Evolutionary conservation across 768 basidiomycete genomes (phyloP), one percentile per base, ranked within the genome.

Genomic region (Chalciporus piperatus): DNA sequence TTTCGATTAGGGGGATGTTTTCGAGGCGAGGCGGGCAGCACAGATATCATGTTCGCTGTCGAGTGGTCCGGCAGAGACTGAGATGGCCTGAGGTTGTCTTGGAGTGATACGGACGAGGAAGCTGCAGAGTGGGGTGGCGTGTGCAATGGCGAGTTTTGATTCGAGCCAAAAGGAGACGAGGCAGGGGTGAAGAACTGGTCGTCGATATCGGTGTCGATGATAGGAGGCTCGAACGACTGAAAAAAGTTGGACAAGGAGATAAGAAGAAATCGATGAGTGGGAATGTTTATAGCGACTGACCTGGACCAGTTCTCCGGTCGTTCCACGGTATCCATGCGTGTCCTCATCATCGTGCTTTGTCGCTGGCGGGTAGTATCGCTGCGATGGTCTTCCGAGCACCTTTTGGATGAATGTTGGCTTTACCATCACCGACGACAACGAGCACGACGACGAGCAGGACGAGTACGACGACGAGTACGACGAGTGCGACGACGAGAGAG

Each of bases 341-440:
- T 20, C 30, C 13, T 52, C 45, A 38, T 23, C 6, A 17, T 64
- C 50, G 41, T 40, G 23, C 1, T 50, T 39, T 28, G 57, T 48
- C 27, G 41, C 55, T 0, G 77, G 28, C 3, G 74, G 3, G 16
- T 61, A 61, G 65, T 89, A 89, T 0, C 76, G 70, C 63, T 86
- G 82, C 1, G 86, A 87, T 11, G 87, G 87, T 46, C 74, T 65
- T 46, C 81, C 78, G 39, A 90, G 74, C 40, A 88, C 65, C 37
- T 73, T 75, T 66, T 89, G 86, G 47, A 84, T 59, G 43, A 84
- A 62, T 5, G 81, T 80, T 42, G 82, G 80, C 61, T 76, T 81
- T 25, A 72, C 68, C 82, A 83, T 83, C 55, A 48, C 27, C 59
- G 50, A 14, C 23, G 59, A 52, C 13, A 51, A 42, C 23, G 61